Evolutionary conservation across 805 yeast species (phyloP), one percentile per base, ranked within the genome.

Genomic region (Candida qinlingensis): DNA sequence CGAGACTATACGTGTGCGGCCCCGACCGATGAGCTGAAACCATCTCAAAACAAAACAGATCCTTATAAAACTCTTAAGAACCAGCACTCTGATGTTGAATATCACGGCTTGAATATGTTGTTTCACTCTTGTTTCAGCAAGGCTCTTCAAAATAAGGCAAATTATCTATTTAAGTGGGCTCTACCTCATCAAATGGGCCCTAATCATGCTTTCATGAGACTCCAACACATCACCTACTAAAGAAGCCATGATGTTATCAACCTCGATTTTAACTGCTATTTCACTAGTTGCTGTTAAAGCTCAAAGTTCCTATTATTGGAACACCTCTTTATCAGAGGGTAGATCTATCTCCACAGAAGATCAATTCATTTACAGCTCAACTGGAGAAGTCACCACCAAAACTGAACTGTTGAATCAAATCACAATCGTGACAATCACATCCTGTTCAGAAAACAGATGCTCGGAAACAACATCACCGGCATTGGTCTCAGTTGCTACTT

Each of bases 381-480:
- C 19, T 19, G 19, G 19, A 19, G 34, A 11, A 8, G 25, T 40
- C 34, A 27, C 37, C n/a, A 44, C 52, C 41, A 11, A 41, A 35
- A 43, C 40, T 13, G 37, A 26, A 7, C 4, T 10, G 6, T 31
- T 8, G 37, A 6, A 6, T 34, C 44, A 19, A 12, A 45, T 39
- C 5, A 45, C 47, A 5, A 26, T 54, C 19, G 50, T 64, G 29
- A 61, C 69, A 36, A 40, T 59, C n/a, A 66, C 71, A 13, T 59
- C 65, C 7, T 67, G 71, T 47, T 50, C 56, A 25, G 58, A 56
- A 36, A 51, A 45, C 36, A 38, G 27, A 30, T 45, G 47, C 28
- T 26, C 33, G 5, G 7, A 12, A 11, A 39, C 42, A 4, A 13
- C 41, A 13, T 39, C 42, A 6, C 27, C 42, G 5, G 42, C 47